Base-by-base conservation (phyloP, 2,329 filamentous ascomycete species). In the Exophiala phaeomuriformis region DNA sequence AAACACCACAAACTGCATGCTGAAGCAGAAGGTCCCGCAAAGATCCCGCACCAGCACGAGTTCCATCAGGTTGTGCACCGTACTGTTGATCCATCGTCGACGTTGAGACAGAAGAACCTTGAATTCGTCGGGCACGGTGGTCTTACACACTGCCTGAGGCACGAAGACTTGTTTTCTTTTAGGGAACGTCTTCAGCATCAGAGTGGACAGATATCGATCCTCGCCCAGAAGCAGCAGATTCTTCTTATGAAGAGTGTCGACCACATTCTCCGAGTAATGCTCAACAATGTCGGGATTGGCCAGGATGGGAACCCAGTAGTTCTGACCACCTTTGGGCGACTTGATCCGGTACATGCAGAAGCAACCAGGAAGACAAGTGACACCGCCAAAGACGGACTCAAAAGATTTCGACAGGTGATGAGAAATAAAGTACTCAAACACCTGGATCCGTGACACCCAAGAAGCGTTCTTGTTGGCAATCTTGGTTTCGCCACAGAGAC, bases 281-380 rank as follows among this genome's bases (percentile, higher is more conserved):
- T 98, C 93, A 44, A 98, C 94, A 41, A 98, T 88, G 66, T 98
- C 94, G 2, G 94, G 94, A 69, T 98, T 98, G 63, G 93, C 93
- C 60, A 98, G 80, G 65, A 98, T 97, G 5, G 93, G 93, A 28
- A 98, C 93, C 93, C 93, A 98, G 75, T 97, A 98, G 76, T 98
- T 97, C 69, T 97, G 90, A 29, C 87, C 91, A 61, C 93, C 93
- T 75, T 98, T 98, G 56, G 93, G 94, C 31, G 93, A 88, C 74
- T 98, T 98, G 81, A 98, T 97, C 66, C 93, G 88, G 76, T 98
- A 98, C 94, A 98, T 98, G 79, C 90, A 96, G 83, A 98, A 98
- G 77, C 93, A 98, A 61, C 93, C 93, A 10, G 93, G 93, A 63
- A 98, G 78, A 78, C 93, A 98, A 60, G 93, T 98, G 57, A 98